These are phyloP conservation scores for Diaporthe sp. DNA, from an alignment of 2,329 filamentous ascomycete species.

Conservation along the genomic window DNA sequence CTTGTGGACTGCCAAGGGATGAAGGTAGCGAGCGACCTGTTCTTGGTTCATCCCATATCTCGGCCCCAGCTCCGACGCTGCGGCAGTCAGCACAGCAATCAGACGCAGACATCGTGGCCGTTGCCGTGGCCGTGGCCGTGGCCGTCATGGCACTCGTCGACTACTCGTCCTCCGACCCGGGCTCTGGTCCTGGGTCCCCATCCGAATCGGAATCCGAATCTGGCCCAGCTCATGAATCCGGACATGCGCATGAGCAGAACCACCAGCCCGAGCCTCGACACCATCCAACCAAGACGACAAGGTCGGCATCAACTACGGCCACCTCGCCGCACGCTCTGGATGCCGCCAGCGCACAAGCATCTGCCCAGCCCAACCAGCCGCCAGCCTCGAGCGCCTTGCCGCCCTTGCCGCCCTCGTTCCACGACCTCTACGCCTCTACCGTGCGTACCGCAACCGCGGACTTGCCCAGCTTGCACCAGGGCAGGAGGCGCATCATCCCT, in stretches of 20 bases:
- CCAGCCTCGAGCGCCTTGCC: conserved; percentile 12
- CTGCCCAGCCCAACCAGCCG: conserved; percentile 26
- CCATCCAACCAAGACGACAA: too few relatives aligned
- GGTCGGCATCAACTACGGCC: neutral
- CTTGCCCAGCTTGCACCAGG: conserved; percentile 86
- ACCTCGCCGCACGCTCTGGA: neutral
- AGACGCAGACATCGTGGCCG: neutral
- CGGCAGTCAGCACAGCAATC: neutral
- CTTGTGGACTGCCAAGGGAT: too few relatives aligned
- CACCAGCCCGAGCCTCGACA: neutral
- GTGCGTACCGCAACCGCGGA: conserved; percentile 82
- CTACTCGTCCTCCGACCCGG: conserved; percentile 47
- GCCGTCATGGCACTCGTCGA: conserved; percentile 51
- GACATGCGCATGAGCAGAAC: neutral
- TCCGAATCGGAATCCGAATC: neutral
- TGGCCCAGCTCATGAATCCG: neutral
- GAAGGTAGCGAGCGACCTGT: too few relatives aligned
- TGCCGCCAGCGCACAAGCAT: neutral
- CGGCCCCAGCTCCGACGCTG: neutral
- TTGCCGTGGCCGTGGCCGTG: neutral
- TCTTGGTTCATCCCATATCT: conserved; percentile 5
- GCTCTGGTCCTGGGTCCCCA: conserved; percentile 1
- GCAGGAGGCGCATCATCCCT: conserved; percentile 82
- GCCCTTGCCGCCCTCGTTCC: conserved; percentile 82
- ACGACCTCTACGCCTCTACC: conserved; percentile 88